Evolutionary conservation across 371 early-diverging fungal species (phyloP), one percentile per base, ranked within the genome.

Genomic region (Sporodiniella umbellata): DNA sequence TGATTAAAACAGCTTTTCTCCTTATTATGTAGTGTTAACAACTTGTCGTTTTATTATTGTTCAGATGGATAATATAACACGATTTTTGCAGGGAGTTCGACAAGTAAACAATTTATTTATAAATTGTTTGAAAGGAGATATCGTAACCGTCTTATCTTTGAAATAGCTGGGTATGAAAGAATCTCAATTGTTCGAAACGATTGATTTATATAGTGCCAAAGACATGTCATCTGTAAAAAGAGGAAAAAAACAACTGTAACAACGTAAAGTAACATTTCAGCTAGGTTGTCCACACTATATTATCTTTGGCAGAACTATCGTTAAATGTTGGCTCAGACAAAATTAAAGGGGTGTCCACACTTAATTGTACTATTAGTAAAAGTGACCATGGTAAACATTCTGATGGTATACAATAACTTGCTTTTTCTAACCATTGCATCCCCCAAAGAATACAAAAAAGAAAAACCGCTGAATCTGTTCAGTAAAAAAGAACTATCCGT

Each of bases 131-230:
- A 35, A 35, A 35, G 35, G 35, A 35, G 35, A 35, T 35, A 35
- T 35, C 8, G 35, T 35, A n/a, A 35, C n/a, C 4, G 15, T 6
- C 15, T 35, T 35, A 15, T 35, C 15, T 8, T 35, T 6, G 2
- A 35, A 40, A 40, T 40, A 40, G 40, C 40, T 40, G 18, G 92
- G 92, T 2, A 67, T 93, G 28, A 70, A 85, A 26, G 80, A 86
- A 44, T 66, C 82, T 18, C 89, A 93, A 54, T 68, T 94, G 43
- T 98, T 98, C 68, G 86, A 94, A 58, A 93, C 98, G 1, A 84
- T 85, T 5, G 98, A 98, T 68, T 68, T 98, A 30, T 93, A 87
- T 63, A 93, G 94, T 44, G 91, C 81, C 33, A 93, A 89, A 62
- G 86, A 95, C 68, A 86, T 95, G 81, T 71, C 78, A 25, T 80